A percentile compares a stretch with the other conserved stretches of the same genome.
phyloP scores from a whole-genome alignment of 2,329 filamentous ascomycete species.

The Monascus ruber region DNA sequence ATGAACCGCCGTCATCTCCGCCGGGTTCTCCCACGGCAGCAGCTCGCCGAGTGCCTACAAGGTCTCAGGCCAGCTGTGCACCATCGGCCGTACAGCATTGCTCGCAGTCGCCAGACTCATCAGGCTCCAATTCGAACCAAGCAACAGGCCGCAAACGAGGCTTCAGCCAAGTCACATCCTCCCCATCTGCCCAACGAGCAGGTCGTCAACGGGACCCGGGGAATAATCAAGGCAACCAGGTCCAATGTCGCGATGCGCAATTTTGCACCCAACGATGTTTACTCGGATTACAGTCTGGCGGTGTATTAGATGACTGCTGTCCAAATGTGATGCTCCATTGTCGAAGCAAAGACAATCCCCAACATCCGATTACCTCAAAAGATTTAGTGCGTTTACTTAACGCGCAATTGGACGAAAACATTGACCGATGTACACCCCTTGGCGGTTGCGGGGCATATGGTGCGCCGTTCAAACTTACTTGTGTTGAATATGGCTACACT shows the following conservation, averaged over 20 bases:
- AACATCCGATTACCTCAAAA: slow-evolving; percentile 7
- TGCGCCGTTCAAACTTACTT: slow-evolving; percentile 18
- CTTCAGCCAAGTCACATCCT: slow-evolving; percentile 14
- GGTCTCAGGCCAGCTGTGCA: no score
- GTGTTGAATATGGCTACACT: slow-evolving; percentile 13
- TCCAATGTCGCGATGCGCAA: slow-evolving; percentile 6
- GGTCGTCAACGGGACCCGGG: no score
- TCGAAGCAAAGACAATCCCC: slow-evolving; percentile 1
- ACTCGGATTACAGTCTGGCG: slow-evolving; percentile 12
- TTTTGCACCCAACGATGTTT: slow-evolving; percentile 20
- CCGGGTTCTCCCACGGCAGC: no score
- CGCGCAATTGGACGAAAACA: slow-evolving; percentile 14
- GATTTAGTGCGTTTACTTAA: slow-evolving; percentile 12
- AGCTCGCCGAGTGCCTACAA: no score
- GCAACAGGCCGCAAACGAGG: slow-evolving; percentile 10
- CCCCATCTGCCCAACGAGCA: slow-evolving; percentile 5
- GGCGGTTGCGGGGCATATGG: slow-evolving; percentile 14
- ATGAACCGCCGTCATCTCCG: no score
- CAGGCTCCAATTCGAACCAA: slow-evolving; percentile 8
- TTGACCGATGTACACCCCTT: slow-evolving; percentile 15
- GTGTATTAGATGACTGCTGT: slow-evolving; percentile 11
- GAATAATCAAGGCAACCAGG: slow-evolving; percentile 2
- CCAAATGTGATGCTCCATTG: slow-evolving; percentile 15
- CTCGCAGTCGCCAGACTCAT: slow-evolving; percentile 3
- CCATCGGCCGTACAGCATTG: no score